Conservation (phyloP, 2,329 filamentous ascomycete genomes). For the Fusarium sp. region DNA sequence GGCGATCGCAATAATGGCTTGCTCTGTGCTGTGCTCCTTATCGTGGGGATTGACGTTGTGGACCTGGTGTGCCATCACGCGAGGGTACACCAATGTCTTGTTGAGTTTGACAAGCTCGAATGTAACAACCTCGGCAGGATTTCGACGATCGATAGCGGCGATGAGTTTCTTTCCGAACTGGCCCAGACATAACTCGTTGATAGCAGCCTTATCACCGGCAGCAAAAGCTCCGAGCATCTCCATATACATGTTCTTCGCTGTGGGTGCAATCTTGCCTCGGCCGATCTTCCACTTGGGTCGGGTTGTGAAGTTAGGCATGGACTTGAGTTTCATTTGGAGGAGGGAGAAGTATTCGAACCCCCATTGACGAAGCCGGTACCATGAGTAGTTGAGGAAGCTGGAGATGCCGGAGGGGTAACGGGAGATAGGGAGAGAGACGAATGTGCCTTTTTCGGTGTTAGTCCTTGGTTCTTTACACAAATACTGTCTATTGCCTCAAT, state of each 20-base stretch:
- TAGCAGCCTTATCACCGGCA: conserved; percentile 61
- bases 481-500: not conserved
- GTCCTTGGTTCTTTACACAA: not conserved
- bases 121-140: conserved; percentile 54
- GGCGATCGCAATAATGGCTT: conserved; percentile 69
- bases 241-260: conserved; percentile 69
- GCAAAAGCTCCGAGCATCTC: conserved; percentile 72
- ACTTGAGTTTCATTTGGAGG: conserved; percentile 55
- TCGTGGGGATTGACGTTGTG: conserved; percentile 58
- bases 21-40: conserved; percentile 53
- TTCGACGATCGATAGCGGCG: conserved; percentile 64
- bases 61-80: conserved; percentile 66
- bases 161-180: conserved; percentile 63
- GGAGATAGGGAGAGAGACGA: conserved; percentile 57
- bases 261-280: conserved; percentile 57
- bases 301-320: conserved; percentile 57
- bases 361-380: conserved; percentile 51
- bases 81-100: conserved; percentile 54
- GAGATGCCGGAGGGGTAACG: conserved; percentile 46
- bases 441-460: conserved; percentile 55
- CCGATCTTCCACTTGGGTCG: conserved; percentile 58
- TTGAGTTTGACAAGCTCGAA: conserved; percentile 69
- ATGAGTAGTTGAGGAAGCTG: conserved; percentile 52
- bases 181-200: conserved; percentile 65
- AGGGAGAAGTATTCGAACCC: conserved; percentile 49